Evolutionary conservation across 345 rosid genomes (phyloP).

Genomic region (Eutrema yunnanense): DNA sequence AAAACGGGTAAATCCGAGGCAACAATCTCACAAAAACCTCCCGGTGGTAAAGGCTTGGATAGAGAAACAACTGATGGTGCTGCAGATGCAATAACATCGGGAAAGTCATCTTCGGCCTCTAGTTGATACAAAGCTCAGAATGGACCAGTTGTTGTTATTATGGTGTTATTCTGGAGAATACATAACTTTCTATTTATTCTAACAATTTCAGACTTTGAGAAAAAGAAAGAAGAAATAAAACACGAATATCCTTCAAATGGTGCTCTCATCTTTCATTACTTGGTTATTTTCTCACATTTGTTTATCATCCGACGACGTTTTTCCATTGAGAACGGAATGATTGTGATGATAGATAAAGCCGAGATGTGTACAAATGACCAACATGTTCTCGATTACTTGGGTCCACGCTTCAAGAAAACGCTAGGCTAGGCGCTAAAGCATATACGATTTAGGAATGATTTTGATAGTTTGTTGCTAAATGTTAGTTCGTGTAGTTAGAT

Average conservation of each 20-base stretch:
- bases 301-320: neutral
- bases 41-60: slow-evolving; percentile 33
- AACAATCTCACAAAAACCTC: slow-evolving; percentile 37
- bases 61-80: neutral
- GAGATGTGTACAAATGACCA: neutral
- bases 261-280: neutral
- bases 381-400: neutral
- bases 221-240: neutral
- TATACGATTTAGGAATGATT: neutral
- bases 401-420: neutral
- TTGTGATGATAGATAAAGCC: no score
- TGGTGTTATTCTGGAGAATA: neutral
- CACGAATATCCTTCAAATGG: neutral
- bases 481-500: neutral
- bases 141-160: slow-evolving; percentile 13
- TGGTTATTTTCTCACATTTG: neutral
- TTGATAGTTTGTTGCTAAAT: no score
- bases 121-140: neutral
- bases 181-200: neutral
- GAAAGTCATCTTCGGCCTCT: slow-evolving; percentile 8
- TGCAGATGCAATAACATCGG: neutral
- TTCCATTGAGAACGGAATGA: no score
- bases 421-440: neutral
- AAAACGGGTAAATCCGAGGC: slow-evolving; percentile 18
- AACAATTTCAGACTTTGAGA: neutral